Evolutionary conservation across 208 protist genomes (phyloP).

Genomic region (Trypanosoma grayi): DNA sequence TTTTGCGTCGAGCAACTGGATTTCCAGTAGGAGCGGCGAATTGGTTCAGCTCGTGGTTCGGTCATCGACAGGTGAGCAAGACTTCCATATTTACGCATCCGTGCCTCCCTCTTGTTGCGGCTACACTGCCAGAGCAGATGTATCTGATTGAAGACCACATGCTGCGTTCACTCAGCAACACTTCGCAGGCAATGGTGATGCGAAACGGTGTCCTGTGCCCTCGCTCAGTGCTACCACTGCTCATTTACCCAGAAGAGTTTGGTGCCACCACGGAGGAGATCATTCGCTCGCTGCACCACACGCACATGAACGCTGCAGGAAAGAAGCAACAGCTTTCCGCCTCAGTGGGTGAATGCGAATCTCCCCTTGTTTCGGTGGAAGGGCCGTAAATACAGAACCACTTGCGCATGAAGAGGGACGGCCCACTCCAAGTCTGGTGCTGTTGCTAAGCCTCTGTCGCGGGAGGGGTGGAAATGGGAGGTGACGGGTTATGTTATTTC

Average conservation of each 20-base stretch:
- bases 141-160: constrained; percentile 15
- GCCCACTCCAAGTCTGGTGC: too few relatives aligned
- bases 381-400: too few relatives aligned
- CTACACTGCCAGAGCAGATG: constrained; percentile 4
- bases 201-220: background rate
- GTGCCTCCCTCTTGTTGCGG: constrained; percentile 12
- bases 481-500: too few relatives aligned
- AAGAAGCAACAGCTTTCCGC: background rate
- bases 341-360: too few relatives aligned
- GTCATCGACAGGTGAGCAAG: constrained; percentile 8
- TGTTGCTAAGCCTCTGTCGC: too few relatives aligned
- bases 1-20: constrained; percentile 1
- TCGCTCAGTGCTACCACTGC: constrained; percentile 1
- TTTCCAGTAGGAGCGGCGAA: constrained; percentile 1
- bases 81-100: constrained; percentile 17
- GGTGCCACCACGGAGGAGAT: constrained; percentile 14
- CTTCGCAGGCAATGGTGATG: background rate
- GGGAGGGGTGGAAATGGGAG: too few relatives aligned
- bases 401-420: too few relatives aligned
- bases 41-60: constrained; percentile 26
- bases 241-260: constrained; percentile 16
- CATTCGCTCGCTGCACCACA: constrained; percentile 1
- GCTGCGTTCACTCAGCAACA: constrained; percentile 1
- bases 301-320: constrained; percentile 1
- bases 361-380: too few relatives aligned